phyloP scores from a whole-genome alignment of 2,329 filamentous ascomycete species.

The Bipolaris victoriae region DNA sequence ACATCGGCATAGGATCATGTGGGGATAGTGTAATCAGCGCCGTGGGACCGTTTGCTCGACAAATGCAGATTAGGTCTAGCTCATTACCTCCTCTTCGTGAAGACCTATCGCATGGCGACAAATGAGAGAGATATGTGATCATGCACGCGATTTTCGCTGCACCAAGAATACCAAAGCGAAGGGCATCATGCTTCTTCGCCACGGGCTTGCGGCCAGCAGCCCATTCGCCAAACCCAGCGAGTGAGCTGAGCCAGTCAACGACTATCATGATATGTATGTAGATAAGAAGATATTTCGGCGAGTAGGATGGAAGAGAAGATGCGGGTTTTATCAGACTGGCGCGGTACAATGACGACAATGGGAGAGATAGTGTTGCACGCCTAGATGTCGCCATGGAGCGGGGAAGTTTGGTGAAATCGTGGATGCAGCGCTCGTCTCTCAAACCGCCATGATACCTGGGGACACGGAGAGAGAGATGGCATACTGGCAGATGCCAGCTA shows the following conservation, averaged over 20 bases:
- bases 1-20: slow-evolving; percentile 62
- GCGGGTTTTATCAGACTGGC: too few relatives aligned
- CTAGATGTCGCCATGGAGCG: neutral
- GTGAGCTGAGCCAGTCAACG: slow-evolving; percentile 13
- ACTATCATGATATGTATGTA: neutral
- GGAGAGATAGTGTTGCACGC: neutral
- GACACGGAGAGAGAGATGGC: too few relatives aligned
- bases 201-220: slow-evolving; percentile 10
- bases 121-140: neutral
- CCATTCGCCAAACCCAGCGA: slow-evolving; percentile 18
- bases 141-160: slow-evolving; percentile 45
- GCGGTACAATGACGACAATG: neutral
- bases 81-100: too few relatives aligned
- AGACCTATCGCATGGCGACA: too few relatives aligned
- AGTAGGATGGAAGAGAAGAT: too few relatives aligned
- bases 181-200: slow-evolving; percentile 28
- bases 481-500: too few relatives aligned
- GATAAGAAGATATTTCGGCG: too few relatives aligned
- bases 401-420: neutral
- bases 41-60: slow-evolving; percentile 40
- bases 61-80: neutral
- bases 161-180: slow-evolving; percentile 47
- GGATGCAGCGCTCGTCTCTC: too few relatives aligned
- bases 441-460: too few relatives aligned
- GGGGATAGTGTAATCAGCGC: slow-evolving; percentile 53